These are phyloP conservation scores for Vaccinium vitisidaea DNA, from an alignment of 148 eudicot genomes.

Conservation along the genomic window DNA sequence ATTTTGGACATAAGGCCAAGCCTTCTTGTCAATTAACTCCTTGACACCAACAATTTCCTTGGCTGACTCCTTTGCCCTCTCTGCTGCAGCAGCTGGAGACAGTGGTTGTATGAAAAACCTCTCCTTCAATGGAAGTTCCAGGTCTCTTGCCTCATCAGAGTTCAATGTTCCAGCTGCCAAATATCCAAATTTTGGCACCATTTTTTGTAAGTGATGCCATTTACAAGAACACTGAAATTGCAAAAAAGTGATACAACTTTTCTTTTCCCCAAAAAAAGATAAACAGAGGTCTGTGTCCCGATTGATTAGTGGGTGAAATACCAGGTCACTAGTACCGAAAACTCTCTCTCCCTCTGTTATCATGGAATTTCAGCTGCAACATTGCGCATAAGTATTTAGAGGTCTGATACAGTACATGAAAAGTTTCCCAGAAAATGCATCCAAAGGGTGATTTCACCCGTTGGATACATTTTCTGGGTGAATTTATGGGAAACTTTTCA, in stretches of 20 bases:
- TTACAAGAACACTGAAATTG: not conserved
- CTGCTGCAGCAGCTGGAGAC: conserved; percentile 67
- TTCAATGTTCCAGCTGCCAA: conserved; percentile 83
- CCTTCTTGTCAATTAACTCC: conserved; percentile 76
- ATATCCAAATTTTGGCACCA: not conserved
- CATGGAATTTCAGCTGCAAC: no score
- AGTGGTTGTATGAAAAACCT: conserved; percentile 88
- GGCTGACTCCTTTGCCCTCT: conserved; percentile 85
- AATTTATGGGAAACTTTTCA: no score
- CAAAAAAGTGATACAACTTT: not conserved
- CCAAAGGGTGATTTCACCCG: no score
- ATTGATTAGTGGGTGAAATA: no score
- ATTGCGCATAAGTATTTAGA: no score
- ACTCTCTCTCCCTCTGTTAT: no score
- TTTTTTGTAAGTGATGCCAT: not conserved
- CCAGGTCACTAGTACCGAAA: no score
- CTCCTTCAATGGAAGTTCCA: conserved; percentile 51
- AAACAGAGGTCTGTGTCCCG: no score
- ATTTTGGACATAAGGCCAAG: conserved; percentile 93
- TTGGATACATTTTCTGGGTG: no score
- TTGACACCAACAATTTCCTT: conserved; percentile 78
- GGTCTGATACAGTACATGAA: no score
- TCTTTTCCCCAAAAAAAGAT: no score
- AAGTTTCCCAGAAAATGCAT: no score
- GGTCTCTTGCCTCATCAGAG: conserved; percentile 90